Evolutionary conservation across 306 rosid genomes (phyloP), one percentile per base, ranked within the genome.

Genomic region (Abrus precatorius): DNA sequence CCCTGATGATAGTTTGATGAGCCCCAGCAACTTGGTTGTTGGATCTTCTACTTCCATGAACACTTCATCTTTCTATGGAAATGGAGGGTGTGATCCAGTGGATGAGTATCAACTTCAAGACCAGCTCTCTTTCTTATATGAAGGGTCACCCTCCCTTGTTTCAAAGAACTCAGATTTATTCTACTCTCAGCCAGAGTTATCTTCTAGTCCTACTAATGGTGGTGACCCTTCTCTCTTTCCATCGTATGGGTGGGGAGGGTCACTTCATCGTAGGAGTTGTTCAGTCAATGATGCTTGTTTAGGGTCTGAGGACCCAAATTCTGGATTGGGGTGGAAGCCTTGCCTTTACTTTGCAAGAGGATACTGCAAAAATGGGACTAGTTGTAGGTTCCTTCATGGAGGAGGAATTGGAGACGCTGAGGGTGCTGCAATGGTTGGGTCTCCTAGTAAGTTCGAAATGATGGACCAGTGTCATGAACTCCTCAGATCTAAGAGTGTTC

Each of bases 331-430:
- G 1, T 96, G 99, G 99, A 96, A 96, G 70, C 98, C 99, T 4
- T 96, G 99, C 49, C 91, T 96, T 44, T 96, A 96, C 83, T 96
- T 69, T 77, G 99, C 99, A 1, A 92, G 97, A 90, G 99, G 99
- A 76, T 96, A 81, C 80, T 96, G 99, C 71, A 96, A 96, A 66
- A 96, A 96, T 67, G 99, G 99, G 10, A 84, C 87, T 6, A 85
- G 92, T 75, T 93, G 99, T 77, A 90, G 98, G 85, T 96, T 96
- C 84, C 88, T 96, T 75, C 99, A 96, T 66, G 40, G 40, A 20
- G 92, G 89, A 5, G 94, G 86, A 1, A 56, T 75, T 40, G 94
- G 75, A 1, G 95, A 77, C 36, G 41, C 79, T 32, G 86, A 49
- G 53, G 83, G 60, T 30, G 71, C 77, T 72, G 76, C 85, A 72